phyloP scores from a whole-genome alignment of 176 grass and related monocot genomes.

The Carex scoparia region DNA sequence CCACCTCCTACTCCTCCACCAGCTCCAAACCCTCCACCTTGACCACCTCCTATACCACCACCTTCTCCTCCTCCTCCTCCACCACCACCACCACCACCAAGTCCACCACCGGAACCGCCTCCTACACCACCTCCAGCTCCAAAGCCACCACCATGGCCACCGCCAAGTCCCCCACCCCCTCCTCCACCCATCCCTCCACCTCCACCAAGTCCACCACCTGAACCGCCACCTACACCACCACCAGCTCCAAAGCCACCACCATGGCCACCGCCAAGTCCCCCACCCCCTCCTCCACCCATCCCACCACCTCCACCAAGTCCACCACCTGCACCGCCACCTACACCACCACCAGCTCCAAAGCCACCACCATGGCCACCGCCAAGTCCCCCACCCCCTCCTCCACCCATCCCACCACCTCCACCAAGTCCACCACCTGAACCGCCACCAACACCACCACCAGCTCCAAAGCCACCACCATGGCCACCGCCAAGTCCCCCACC shows the following conservation, averaged over 20 bases:
- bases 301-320: background rate
- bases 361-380: constrained; percentile 10
- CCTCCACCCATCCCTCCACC: background rate
- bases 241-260: constrained; percentile 13
- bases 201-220: background rate
- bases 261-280: background rate
- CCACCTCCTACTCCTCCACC: constrained; percentile 12
- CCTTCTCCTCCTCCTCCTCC: background rate
- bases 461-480: background rate
- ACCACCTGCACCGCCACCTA: background rate
- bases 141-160: background rate
- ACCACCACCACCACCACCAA: background rate
- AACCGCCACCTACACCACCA: background rate
- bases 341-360: background rate
- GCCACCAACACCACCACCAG: constrained; percentile 8
- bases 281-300: background rate
- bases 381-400: background rate
- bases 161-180: background rate
- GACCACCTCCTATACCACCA: background rate
- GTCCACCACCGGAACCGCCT: background rate
- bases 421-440: background rate
- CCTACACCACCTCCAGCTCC: background rate
- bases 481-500: background rate
- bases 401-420: background rate
- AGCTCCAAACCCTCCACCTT: constrained; percentile 5